Evolutionary conservation across 2,329 filamentous ascomycete genomes (phyloP).

Genomic region (Chaetomium strumarium): DNA sequence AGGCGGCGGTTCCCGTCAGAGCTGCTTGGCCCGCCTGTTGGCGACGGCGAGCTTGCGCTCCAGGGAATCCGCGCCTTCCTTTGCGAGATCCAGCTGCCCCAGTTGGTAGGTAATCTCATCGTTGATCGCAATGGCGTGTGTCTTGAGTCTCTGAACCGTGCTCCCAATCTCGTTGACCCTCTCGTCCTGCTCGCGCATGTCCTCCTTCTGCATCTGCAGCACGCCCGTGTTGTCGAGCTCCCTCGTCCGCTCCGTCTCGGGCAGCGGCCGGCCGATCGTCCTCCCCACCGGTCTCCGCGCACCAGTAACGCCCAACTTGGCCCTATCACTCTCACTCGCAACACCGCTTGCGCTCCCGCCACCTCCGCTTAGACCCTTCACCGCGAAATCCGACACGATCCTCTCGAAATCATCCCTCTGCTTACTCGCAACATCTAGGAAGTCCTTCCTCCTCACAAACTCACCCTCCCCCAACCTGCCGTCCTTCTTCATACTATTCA

Average conservation of each 20-base stretch:
- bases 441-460: constrained; percentile 62
- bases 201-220: constrained; percentile 64
- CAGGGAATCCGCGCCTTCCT: constrained; percentile 60
- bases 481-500: constrained; percentile 50
- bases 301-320: constrained; percentile 32
- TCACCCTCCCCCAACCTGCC: constrained; percentile 66
- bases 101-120: constrained; percentile 68
- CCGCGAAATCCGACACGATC: constrained; percentile 53
- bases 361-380: constrained; percentile 35
- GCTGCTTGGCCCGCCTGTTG: constrained; percentile 65
- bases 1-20: constrained; percentile 32
- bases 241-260: constrained; percentile 70
- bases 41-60: constrained; percentile 65
- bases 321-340: constrained; percentile 44
- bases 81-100: constrained; percentile 60
- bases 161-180: constrained; percentile 63
- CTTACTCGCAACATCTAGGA: constrained; percentile 62
- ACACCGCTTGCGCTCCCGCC: constrained; percentile 31
- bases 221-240: constrained; percentile 73
- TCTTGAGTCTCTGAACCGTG: constrained; percentile 65
- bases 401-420: constrained; percentile 73
- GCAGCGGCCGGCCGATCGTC: constrained; percentile 64
- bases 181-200: constrained; percentile 69
- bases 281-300: constrained; percentile 41
- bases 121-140: constrained; percentile 72